These are phyloP conservation scores for Colletotrichum caudatum DNA, from an alignment of 2,329 filamentous ascomycete species.

Conservation along the genomic window DNA sequence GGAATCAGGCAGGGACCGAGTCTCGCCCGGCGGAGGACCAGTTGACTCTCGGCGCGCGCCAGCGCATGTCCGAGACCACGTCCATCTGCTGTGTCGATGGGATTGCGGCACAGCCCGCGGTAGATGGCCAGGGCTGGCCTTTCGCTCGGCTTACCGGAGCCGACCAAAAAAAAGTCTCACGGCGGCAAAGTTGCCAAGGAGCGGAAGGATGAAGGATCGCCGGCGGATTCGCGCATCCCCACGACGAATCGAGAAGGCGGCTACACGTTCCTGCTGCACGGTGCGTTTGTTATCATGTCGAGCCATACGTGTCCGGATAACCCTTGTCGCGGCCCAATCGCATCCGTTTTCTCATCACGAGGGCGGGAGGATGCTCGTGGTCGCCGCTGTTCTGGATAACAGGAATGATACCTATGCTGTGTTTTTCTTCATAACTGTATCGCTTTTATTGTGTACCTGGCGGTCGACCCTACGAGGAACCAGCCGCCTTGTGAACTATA, in stretches of 20 bases:
- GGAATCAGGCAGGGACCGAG: not conserved
- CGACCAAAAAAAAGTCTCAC: not conserved
- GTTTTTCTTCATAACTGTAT: too few relatives aligned
- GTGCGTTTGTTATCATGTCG: too few relatives aligned
- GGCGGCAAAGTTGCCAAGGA: not conserved
- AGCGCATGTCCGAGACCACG: too few relatives aligned
- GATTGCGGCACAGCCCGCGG: slow-evolving; percentile 4
- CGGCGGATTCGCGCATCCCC: not conserved
- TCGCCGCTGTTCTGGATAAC: not conserved
- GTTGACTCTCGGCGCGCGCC: not conserved
- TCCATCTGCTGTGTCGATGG: too few relatives aligned
- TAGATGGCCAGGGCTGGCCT: too few relatives aligned
- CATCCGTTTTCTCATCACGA: not conserved
- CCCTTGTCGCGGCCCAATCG: not conserved
- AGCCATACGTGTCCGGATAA: too few relatives aligned
- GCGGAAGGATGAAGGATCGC: slow-evolving; percentile 2
- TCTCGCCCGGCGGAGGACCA: not conserved
- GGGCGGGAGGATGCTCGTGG: not conserved
- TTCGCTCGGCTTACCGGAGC: too few relatives aligned
- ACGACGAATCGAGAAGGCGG: slow-evolving; percentile 3
- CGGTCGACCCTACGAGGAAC: too few relatives aligned
- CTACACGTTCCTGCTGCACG: not conserved
- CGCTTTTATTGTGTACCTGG: too few relatives aligned
- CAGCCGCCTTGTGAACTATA: too few relatives aligned
- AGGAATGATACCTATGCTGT: too few relatives aligned